Percentiles rank a stretch among this genome's conserved stretches.
Evolutionary conservation across 495 filamentous ascomycete genomes (phyloP).

Genomic region (Polyplosphaeria fusca): DNA sequence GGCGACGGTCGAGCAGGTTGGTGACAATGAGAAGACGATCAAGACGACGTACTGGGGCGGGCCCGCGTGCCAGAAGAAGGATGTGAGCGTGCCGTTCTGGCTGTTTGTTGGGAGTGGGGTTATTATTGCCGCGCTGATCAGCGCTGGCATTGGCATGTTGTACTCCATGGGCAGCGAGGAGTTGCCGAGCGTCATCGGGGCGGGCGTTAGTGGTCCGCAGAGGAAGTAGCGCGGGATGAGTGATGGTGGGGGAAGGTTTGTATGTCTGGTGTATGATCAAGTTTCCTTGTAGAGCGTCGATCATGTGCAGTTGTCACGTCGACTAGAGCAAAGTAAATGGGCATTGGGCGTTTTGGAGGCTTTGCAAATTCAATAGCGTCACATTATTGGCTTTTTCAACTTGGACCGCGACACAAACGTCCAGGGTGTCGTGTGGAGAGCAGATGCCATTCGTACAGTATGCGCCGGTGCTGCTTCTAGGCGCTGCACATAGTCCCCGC

Average conservation of each 20-base stretch:
- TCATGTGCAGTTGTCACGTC: too few species aligned
- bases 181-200: conserved; percentile 38
- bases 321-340: too few species aligned
- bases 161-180: conserved; percentile 66
- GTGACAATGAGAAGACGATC: conserved; percentile 45
- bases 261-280: conserved; percentile 24
- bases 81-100: conserved; percentile 84
- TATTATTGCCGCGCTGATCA: conserved; percentile 56
- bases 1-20: conserved; percentile 46
- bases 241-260: not conserved
- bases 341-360: too few species aligned
- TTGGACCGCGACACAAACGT: too few species aligned
- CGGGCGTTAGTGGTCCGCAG: conserved; percentile 35
- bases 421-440: too few species aligned
- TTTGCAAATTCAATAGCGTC: too few species aligned
- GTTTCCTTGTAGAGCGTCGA: not conserved
- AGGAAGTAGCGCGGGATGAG: conserved; percentile 25
- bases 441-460: too few species aligned
- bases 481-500: too few species aligned
- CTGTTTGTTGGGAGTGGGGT: conserved; percentile 70
- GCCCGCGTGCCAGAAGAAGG: conserved; percentile 83
- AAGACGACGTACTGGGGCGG: conserved; percentile 73
- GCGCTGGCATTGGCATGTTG: conserved; percentile 69
- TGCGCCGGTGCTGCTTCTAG: too few species aligned
- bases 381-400: too few species aligned